These are phyloP conservation scores for Pavlovales sp. DNA, from an alignment of 208 protist genomes.

Conservation along the genomic window DNA sequence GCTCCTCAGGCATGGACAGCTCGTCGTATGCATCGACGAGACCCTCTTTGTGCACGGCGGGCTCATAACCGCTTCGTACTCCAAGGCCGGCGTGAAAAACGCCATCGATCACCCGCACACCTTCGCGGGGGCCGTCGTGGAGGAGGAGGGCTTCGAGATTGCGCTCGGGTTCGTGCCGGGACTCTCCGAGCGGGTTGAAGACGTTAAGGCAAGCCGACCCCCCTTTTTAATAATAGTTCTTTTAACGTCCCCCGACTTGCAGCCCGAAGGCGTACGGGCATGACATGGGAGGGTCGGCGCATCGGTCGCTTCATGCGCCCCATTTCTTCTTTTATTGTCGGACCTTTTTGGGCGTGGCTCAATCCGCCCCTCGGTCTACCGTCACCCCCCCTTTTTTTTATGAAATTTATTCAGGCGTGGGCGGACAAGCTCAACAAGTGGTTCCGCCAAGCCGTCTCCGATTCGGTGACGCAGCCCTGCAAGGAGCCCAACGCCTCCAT, in stretches of 20 bases:
- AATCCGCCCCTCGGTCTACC: too few species aligned
- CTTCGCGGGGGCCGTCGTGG: background rate
- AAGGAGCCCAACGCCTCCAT: background rate
- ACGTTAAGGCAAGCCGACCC: too few species aligned
- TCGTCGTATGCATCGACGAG: background rate
- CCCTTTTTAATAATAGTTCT: too few species aligned
- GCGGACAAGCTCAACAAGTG: background rate
- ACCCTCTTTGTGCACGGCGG: constrained; percentile 29
- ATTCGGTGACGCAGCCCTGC: background rate
- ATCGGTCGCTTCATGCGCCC: too few species aligned
- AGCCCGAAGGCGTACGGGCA: too few species aligned
- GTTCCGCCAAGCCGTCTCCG: background rate
- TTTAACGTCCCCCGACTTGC: too few species aligned
- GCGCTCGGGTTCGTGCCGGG: constrained; percentile 7
- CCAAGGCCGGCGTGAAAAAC: background rate
- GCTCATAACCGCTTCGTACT: background rate
- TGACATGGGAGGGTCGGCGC: too few species aligned
- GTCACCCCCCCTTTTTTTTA: too few species aligned
- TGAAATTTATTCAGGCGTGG: too few species aligned
- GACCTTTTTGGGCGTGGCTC: too few species aligned
- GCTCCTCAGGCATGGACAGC: background rate
- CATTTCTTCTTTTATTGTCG: too few species aligned
- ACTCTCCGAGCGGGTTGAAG: background rate
- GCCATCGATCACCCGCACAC: background rate
- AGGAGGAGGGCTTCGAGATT: background rate